These are phyloP conservation scores for Rhazya stricta DNA, from an alignment of 257 asterid genomes.

Conservation along the genomic window DNA sequence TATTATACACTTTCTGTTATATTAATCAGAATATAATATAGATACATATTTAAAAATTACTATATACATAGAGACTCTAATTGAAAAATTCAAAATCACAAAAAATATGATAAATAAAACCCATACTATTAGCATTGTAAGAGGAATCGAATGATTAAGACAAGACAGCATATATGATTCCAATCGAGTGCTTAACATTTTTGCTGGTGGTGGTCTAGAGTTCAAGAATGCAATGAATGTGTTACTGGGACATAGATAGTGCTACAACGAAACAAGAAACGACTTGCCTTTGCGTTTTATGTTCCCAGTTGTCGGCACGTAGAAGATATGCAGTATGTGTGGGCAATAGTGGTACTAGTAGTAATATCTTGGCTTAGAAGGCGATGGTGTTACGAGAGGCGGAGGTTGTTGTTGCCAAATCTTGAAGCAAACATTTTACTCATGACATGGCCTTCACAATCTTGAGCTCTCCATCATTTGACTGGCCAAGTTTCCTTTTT, in stretches of 20 bases:
- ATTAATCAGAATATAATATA: too few species aligned
- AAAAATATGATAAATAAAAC: too few species aligned
- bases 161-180: background rate
- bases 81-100: too few species aligned
- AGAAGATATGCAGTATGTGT: background rate
- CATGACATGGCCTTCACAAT: background rate
- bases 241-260: background rate
- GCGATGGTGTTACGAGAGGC: slow-evolving; percentile 4
- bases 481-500: background rate
- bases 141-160: background rate
- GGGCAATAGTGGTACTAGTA: background rate
- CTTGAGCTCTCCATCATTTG: background rate
- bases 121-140: too few species aligned
- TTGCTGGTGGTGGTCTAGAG: background rate
- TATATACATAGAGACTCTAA: too few species aligned
- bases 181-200: too few species aligned
- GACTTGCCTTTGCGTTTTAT: background rate
- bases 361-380: slow-evolving; percentile 39
- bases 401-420: slow-evolving; percentile 18
- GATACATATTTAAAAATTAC: too few species aligned
- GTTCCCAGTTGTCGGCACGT: background rate
- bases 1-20: too few species aligned
- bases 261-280: background rate
- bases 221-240: background rate
- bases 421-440: slow-evolving; percentile 34